phyloP scores from a whole-genome alignment of 2,329 filamentous ascomycete genomes.

The Diaporthe capsici region DNA sequence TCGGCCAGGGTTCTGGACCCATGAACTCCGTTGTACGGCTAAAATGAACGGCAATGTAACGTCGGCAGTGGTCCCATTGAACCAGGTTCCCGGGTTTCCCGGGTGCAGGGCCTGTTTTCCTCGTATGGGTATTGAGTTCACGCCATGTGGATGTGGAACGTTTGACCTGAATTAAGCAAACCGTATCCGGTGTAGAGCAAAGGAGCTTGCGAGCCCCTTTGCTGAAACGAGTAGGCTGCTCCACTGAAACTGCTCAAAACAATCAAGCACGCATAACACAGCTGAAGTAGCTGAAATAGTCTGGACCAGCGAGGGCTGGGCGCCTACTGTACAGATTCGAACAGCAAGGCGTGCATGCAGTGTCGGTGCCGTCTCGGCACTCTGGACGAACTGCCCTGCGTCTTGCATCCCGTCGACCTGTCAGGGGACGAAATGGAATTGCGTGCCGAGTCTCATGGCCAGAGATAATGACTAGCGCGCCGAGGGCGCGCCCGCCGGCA shows the following conservation, averaged over 20 bases:
- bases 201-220: background rate
- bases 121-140: background rate
- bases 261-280: background rate
- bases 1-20: background rate
- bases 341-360: background rate
- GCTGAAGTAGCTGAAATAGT: too few species aligned
- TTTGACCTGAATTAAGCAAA: background rate
- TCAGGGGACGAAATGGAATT: slow-evolving; percentile 3
- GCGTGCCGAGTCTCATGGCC: slow-evolving; percentile 7
- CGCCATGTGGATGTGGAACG: background rate
- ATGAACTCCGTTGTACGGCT: background rate
- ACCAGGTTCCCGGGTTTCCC: background rate
- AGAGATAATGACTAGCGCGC: slow-evolving; percentile 18
- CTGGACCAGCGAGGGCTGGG: too few species aligned
- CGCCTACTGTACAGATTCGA: background rate
- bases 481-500: slow-evolving; percentile 19
- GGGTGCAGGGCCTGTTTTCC: background rate
- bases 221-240: background rate
- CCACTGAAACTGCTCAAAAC: background rate
- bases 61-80: background rate
- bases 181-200: background rate
- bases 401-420: background rate
- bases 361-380: slow-evolving; percentile 5
- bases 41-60: background rate
- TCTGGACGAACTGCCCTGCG: background rate